Percentiles rank a stretch among this genome's conserved stretches.
Evolutionary conservation across 345 rosid genomes (phyloP).

Genomic region (Corymbia maculata): DNA sequence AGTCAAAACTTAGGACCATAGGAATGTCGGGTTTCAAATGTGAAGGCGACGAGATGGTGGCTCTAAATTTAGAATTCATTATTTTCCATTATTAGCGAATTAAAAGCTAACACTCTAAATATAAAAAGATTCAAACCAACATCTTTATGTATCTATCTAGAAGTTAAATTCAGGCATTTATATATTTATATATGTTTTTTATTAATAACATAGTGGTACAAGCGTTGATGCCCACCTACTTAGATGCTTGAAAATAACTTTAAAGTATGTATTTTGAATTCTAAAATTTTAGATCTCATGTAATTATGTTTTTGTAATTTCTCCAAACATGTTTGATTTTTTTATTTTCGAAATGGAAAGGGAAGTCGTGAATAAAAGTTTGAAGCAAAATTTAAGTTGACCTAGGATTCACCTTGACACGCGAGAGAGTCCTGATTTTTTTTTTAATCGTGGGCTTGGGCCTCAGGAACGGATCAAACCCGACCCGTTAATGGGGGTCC

Average conservation of each 20-base stretch:
- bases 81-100: neutral
- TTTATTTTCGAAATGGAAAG: neutral
- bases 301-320: neutral
- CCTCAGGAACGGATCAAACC: neutral
- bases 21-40: too few species aligned
- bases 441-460: neutral
- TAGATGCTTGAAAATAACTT: too few species aligned
- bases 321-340: neutral
- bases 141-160: too few species aligned
- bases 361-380: neutral
- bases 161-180: neutral
- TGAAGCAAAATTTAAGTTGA: neutral
- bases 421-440: neutral
- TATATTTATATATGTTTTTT: too few species aligned
- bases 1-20: too few species aligned
- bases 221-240: fast-evolving
- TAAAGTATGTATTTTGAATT: too few species aligned
- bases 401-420: neutral
- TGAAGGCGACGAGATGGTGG: neutral
- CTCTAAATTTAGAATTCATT: neutral
- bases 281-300: too few species aligned
- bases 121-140: neutral
- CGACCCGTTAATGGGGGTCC: neutral
- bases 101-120: neutral
- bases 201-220: too few species aligned